Base-by-base conservation (phyloP, 768 basidiomycete genomes). In the Leccinum longicurvipes region DNA sequence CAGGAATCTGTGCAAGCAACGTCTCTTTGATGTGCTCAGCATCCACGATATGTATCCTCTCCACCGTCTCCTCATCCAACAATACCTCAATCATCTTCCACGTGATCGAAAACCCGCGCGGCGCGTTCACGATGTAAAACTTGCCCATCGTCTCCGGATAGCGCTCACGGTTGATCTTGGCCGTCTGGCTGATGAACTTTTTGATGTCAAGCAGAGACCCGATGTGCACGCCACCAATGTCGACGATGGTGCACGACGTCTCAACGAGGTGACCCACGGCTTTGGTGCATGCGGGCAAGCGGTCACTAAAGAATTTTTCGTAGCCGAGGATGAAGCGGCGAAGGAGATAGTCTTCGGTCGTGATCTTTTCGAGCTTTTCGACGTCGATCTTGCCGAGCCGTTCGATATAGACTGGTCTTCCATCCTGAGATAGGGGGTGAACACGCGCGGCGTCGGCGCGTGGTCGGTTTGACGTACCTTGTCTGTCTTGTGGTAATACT, bases 121-220 rank as follows among this genome's bases (percentile, higher is more conserved):
- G 96, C 0, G 93, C 91, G 67, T 98, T 98, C 81, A 97, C 89
- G 80, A 98, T 94, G 79, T 91, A 99, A 78, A 99, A 98, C 70
- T 91, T 92, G 77, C 96, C 96, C 96, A 98, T 93, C 61, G 80
- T 84, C 72, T 96, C 92, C 1, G 93, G 91, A 72, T 94, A 98
- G 62, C 89, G 80, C 76, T 97, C 83, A 72, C 97, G 94, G 12
- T 92, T 91, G 72, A 99, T 87, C 24, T 70, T 67, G 1, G 88
- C 76, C 0, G 93, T 89, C 21, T 82, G 73, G 58, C 78, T 81
- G 42, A 98, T 89, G 77, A 93, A 96, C 74, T 91, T 89, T 75
- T 93, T 95, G 75, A 98, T 93, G 66, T 82, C 82, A 72, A 87
- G 93, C 70, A 98, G 98, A 68, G 84, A 84, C 60, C 81, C 72